These are phyloP conservation scores for Acacia acuminata DNA, from an alignment of 306 rosid genomes.

Conservation along the genomic window DNA sequence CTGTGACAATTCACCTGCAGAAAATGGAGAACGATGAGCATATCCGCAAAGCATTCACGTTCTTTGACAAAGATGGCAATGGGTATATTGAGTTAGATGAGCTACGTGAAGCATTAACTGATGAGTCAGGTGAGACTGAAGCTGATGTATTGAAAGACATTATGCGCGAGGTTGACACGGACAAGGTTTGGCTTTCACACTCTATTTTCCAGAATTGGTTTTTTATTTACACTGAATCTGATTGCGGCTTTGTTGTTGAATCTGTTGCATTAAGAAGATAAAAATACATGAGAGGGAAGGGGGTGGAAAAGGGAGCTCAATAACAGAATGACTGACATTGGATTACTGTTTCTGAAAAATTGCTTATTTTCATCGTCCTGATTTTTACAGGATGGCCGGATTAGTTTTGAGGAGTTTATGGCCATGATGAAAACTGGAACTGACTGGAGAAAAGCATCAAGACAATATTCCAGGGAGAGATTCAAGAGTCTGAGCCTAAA, in stretches of 20 bases:
- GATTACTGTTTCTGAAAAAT: background rate
- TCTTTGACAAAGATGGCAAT: slow-evolving; percentile 86
- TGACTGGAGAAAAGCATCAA: slow-evolving; percentile 98
- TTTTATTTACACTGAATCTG: background rate
- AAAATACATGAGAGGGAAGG: background rate
- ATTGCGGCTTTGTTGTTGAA: background rate
- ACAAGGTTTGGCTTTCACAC: slow-evolving; percentile 70
- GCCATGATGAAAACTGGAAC: slow-evolving; percentile 99
- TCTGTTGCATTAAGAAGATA: background rate
- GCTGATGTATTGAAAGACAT: slow-evolving; percentile 77
- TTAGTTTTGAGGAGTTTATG: slow-evolving; percentile 92
- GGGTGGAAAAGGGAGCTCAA: background rate
- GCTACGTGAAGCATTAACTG: slow-evolving; percentile 71
- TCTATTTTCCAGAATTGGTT: background rate
- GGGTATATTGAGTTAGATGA: slow-evolving; percentile 85
- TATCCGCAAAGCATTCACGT: slow-evolving; percentile 81
- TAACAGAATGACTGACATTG: background rate
- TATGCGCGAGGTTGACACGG: slow-evolving; percentile 96
- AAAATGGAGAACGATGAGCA: slow-evolving; percentile 97
- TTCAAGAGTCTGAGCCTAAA: slow-evolving; percentile 97
- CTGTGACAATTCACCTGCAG: slow-evolving; percentile 97
- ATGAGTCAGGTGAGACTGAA: slow-evolving; percentile 81
- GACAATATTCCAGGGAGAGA: slow-evolving; percentile 98
- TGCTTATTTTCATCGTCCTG: slow-evolving; percentile 1
- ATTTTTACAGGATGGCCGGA: slow-evolving; percentile 70